Evolutionary conservation across 805 yeast species (phyloP).

Genomic region (Metschnikowia vanudenii): DNA sequence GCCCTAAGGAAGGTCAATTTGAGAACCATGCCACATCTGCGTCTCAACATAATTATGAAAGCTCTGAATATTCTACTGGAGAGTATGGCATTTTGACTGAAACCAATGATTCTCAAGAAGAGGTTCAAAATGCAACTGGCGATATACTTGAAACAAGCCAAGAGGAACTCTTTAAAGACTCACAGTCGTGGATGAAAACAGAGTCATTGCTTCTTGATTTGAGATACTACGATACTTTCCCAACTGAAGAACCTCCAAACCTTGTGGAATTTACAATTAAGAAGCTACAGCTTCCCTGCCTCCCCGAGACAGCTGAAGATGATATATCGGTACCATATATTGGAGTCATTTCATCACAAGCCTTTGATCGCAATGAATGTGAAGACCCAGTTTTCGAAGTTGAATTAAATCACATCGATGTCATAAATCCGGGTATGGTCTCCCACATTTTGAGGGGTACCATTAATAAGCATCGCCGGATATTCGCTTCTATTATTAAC

Average conservation of each 20-base stretch:
- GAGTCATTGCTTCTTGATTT: background rate
- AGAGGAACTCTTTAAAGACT: background rate
- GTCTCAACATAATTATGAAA: no score
- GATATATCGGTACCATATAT: no score
- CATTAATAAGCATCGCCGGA: background rate
- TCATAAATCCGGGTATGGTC: no score
- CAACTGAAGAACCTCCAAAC: background rate
- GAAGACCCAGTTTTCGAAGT: no score
- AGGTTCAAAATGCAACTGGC: background rate
- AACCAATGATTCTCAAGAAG: background rate
- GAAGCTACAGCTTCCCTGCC: no score
- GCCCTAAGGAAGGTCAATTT: background rate
- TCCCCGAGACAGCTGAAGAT: no score
- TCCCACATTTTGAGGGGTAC: background rate
- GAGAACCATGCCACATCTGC: no score
- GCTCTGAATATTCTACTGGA: no score
- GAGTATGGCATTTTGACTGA: background rate
- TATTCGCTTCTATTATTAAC: background rate
- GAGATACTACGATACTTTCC: background rate
- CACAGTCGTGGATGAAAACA: background rate
- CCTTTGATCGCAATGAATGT: no score
- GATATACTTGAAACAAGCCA: background rate
- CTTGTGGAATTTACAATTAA: background rate
- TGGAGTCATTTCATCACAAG: no score
- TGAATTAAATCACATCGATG: no score